Percentiles rank a stretch among this genome's conserved stretches.
phyloP scores from a whole-genome alignment of 495 filamentous ascomycete species.

The Collariella sp. region DNA sequence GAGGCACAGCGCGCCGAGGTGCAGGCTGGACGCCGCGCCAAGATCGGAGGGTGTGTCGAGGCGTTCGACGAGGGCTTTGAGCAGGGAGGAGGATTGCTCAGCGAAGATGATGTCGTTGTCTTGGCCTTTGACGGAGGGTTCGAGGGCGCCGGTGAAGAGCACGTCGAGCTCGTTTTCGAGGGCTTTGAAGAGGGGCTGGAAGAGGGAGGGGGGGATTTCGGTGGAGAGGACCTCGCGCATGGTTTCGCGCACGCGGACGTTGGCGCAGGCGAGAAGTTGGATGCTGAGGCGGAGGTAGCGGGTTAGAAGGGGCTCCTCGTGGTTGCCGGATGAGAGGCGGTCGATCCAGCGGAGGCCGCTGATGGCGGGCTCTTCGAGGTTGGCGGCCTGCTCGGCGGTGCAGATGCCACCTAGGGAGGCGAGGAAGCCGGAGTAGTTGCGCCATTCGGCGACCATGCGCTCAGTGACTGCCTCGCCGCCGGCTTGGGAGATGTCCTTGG shows the following conservation, averaged over 20 bases:
- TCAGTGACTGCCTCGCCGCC: conserved; percentile 44
- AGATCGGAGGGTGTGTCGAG: conserved; percentile 50
- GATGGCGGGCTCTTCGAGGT: conserved; percentile 47
- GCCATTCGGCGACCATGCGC: conserved; percentile 50
- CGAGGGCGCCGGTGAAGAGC: conserved; percentile 45
- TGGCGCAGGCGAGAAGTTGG: conserved; percentile 52
- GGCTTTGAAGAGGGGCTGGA: conserved; percentile 51
- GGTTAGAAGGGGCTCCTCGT: conserved; percentile 49
- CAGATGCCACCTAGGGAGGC: conserved; percentile 58
- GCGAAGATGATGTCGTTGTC: conserved; percentile 54
- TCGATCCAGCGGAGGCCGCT: conserved; percentile 56
- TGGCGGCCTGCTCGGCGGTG: conserved; percentile 48
- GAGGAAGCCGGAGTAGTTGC: conserved; percentile 58
- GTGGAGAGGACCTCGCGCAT: conserved; percentile 53
- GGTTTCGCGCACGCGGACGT: conserved; percentile 53
- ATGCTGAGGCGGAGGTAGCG: conserved; percentile 53
- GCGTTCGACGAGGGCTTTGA: conserved; percentile 53
- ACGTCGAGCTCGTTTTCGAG: conserved; percentile 53
- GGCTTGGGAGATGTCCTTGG: conserved; percentile 48
- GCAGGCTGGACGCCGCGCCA: conserved; percentile 47
- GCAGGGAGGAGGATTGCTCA: conserved; percentile 53
- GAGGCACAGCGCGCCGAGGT: conserved; percentile 50
- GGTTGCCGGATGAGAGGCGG: conserved; percentile 47
- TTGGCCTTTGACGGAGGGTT: conserved; percentile 41
- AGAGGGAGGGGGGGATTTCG: conserved; percentile 50